Conservation (phyloP, 495 filamentous ascomycete genomes). For the Penicillium paradoxum region DNA sequence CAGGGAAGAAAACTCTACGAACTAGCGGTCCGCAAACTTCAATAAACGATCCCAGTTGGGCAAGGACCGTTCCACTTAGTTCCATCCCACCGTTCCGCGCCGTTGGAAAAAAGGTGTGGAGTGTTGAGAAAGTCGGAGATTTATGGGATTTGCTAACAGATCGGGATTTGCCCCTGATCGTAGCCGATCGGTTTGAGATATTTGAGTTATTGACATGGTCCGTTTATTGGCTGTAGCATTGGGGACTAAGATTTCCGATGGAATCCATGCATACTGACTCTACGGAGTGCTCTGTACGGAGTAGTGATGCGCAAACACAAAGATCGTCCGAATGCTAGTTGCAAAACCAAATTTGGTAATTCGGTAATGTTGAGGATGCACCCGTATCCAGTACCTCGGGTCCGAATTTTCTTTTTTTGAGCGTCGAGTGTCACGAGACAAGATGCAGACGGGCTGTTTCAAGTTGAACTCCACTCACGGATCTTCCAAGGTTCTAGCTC, state of each 20-base stretch:
- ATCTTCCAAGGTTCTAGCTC: constrained; percentile 16
- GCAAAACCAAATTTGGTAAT: too few relatives aligned
- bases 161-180: constrained; percentile 2
- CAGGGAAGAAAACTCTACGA: constrained; percentile 12
- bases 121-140: constrained; percentile 5
- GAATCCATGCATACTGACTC: too few relatives aligned
- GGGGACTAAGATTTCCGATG: too few relatives aligned
- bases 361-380: too few relatives aligned
- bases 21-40: constrained; percentile 24
- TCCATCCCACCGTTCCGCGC: constrained; percentile 21
- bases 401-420: not conserved
- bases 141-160: not conserved
- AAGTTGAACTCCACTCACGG: constrained; percentile 10
- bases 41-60: constrained; percentile 19
- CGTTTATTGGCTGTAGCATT: not conserved
- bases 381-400: too few relatives aligned
- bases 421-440: constrained; percentile 10
- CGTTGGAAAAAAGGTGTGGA: constrained; percentile 21
- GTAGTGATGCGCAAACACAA: too few relatives aligned
- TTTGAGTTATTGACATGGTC: not conserved
- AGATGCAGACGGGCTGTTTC: constrained; percentile 16
- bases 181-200: not conserved
- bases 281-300: too few relatives aligned
- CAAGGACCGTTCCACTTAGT: constrained; percentile 16
- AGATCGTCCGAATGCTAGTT: too few relatives aligned